phyloP scores from a whole-genome alignment of 2,329 filamentous ascomycete species.

The Grosmannia huntii region DNA sequence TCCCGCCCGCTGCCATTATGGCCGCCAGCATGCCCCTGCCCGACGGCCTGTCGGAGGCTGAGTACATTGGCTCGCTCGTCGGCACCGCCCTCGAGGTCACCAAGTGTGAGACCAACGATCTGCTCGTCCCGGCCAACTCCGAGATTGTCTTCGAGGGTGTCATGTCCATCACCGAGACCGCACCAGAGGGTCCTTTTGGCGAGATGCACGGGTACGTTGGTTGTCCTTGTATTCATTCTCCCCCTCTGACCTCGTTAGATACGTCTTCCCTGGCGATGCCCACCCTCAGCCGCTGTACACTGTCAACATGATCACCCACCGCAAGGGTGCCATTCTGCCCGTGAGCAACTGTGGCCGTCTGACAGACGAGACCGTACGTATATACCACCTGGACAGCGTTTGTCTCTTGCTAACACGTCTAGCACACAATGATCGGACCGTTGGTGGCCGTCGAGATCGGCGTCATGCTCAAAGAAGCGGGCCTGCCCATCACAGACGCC shows the following conservation, averaged over 20 bases:
- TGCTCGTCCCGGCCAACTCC: constrained; percentile 33
- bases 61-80: constrained; percentile 33
- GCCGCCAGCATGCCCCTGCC: constrained; percentile 35
- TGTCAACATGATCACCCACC: constrained; percentile 34
- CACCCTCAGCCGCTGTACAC: constrained; percentile 26
- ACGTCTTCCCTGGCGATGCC: constrained; percentile 23
- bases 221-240: neutral
- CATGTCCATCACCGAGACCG: constrained; percentile 28
- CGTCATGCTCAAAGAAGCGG: constrained; percentile 20
- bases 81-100: constrained; percentile 32
- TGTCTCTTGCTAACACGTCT: neutral
- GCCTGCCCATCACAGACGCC: constrained; percentile 29
- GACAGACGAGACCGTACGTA: constrained; percentile 27
- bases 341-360: constrained; percentile 31
- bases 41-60: constrained; percentile 32
- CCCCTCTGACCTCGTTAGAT: neutral
- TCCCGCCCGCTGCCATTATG: constrained; percentile 35
- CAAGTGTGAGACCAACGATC: constrained; percentile 37
- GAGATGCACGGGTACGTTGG: constrained; percentile 25
- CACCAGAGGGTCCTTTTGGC: constrained; percentile 34
- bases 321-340: constrained; percentile 33
- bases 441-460: constrained; percentile 25
- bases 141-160: constrained; percentile 40
- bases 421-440: constrained; percentile 25
- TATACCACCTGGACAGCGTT: neutral